phyloP scores from a whole-genome alignment of 1,284 basidiomycete genomes.

The Pseudomicrostroma phylloplanum region DNA sequence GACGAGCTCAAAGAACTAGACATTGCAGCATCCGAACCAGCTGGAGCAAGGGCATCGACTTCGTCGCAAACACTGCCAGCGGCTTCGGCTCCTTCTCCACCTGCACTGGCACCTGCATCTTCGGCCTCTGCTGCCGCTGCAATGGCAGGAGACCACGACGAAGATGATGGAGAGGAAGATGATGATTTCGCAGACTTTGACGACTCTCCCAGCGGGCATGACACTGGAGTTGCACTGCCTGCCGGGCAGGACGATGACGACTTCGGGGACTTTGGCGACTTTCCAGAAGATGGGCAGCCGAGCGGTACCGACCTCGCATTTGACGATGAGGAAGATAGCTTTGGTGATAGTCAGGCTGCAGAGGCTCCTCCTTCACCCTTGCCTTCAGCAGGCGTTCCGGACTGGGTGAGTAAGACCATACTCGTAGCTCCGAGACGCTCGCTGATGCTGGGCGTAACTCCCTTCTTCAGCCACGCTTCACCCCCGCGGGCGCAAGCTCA shows the following conservation, averaged over 20 bases:
- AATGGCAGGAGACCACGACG: constrained; percentile 7
- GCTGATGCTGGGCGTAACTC: too few species aligned
- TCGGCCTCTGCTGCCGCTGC: not conserved
- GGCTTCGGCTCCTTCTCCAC: too few species aligned
- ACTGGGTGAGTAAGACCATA: too few species aligned
- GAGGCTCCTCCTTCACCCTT: not conserved
- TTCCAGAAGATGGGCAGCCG: not conserved
- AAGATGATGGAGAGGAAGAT: constrained; percentile 8
- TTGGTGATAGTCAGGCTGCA: not conserved
- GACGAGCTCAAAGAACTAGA: too few species aligned
- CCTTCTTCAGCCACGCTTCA: too few species aligned
- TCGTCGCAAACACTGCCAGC: too few species aligned
- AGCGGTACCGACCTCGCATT: not conserved
- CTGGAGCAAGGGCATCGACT: too few species aligned
- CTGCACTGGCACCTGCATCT: too few species aligned
- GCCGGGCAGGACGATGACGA: constrained; percentile 3
- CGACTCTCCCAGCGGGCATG: constrained; percentile 7
- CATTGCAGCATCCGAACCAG: too few species aligned
- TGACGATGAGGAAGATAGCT: not conserved
- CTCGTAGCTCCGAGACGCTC: too few species aligned
- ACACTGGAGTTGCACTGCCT: not conserved
- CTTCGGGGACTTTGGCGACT: constrained; percentile 14
- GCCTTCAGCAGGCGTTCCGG: not conserved
- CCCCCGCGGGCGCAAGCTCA: not conserved
- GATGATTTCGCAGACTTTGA: constrained; percentile 13